Percentiles rank a stretch among this genome's conserved stretches.
Conservation (phyloP, 176 grass and related monocot genomes). For the Raddia distichophylla region DNA sequence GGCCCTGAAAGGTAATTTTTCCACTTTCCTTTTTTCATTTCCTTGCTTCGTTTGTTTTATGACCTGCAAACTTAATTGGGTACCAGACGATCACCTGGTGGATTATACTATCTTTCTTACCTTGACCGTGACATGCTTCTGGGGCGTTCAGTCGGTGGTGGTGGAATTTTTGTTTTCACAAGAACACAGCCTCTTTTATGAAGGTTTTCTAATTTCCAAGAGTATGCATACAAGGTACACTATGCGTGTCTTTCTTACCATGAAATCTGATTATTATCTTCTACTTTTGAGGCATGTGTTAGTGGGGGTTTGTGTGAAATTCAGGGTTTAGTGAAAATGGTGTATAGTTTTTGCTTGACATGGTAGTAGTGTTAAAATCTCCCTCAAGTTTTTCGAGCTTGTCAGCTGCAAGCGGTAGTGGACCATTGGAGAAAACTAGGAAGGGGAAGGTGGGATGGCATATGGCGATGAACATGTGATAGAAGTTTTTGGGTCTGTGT, state of each 20-base stretch:
- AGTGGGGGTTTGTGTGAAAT: neutral
- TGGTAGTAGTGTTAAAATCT: neutral
- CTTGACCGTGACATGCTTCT: constrained; percentile 88
- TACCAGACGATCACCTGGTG: constrained; percentile 81
- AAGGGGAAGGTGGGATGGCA: no score
- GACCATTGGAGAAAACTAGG: neutral
- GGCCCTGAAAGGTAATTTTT: constrained; percentile 69
- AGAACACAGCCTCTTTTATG: constrained; percentile 73
- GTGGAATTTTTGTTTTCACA: constrained; percentile 91
- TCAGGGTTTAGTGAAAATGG: neutral
- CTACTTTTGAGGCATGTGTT: neutral
- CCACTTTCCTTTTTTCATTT: neutral
- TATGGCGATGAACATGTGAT: neutral
- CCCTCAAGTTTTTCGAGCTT: neutral
- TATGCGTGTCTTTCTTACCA: neutral
- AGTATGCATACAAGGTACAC: constrained; percentile 26
- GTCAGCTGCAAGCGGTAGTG: constrained; percentile 3
- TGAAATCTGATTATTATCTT: constrained; percentile 18
- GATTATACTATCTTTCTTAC: constrained; percentile 94
- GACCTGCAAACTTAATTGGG: constrained; percentile 32
- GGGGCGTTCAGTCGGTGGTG: constrained; percentile 78
- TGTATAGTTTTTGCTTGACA: neutral
- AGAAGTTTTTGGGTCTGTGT: neutral
- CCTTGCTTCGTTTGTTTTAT: constrained; percentile 12
- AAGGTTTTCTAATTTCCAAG: constrained; percentile 30